Evolutionary conservation across 805 yeast species (phyloP).

Genomic region (Starmerella khaoyaiensis): DNA sequence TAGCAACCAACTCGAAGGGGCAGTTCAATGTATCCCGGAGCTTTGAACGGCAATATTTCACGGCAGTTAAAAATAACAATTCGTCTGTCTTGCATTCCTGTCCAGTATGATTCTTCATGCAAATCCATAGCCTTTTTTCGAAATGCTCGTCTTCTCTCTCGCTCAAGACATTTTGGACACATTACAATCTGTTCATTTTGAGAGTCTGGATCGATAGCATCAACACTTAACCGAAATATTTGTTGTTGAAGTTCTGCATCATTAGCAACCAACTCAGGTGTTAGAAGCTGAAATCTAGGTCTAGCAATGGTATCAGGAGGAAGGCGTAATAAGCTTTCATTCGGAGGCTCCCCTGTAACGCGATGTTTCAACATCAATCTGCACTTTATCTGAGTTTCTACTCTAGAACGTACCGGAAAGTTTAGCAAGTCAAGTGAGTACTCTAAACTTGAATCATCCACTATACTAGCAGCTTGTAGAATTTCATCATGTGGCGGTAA

Average conservation of each 20-base stretch:
- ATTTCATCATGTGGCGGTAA: conserved; percentile 11
- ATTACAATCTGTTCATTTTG: conserved; percentile 47
- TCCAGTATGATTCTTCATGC: conserved; percentile 67
- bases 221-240: conserved; percentile 48
- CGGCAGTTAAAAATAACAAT: conserved; percentile 86
- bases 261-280: conserved; percentile 21
- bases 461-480: conserved; percentile 8
- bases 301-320: conserved; percentile 83
- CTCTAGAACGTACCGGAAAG: conserved; percentile 74
- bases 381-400: conserved; percentile 88
- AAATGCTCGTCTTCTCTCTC: conserved; percentile 89
- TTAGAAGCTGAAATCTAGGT: conserved; percentile 58
- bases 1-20: conserved; percentile 81
- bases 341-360: conserved; percentile 39
- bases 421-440: conserved; percentile 33
- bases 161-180: conserved; percentile 76
- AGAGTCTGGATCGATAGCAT: conserved; percentile 48
- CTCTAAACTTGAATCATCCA: conserved; percentile 9
- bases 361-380: conserved; percentile 50
- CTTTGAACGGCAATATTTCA: conserved; percentile 43
- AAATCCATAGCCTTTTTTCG: conserved; percentile 74
- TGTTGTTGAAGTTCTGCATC: conserved; percentile 5
- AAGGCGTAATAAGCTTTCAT: conserved; percentile 56
- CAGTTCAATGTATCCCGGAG: conserved; percentile 30
- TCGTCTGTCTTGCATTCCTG: conserved; percentile 57